Evolutionary conservation across 2,329 filamentous ascomycete genomes (phyloP), one percentile per base, ranked within the genome.

Genomic region (Neurospora crassa): DNA sequence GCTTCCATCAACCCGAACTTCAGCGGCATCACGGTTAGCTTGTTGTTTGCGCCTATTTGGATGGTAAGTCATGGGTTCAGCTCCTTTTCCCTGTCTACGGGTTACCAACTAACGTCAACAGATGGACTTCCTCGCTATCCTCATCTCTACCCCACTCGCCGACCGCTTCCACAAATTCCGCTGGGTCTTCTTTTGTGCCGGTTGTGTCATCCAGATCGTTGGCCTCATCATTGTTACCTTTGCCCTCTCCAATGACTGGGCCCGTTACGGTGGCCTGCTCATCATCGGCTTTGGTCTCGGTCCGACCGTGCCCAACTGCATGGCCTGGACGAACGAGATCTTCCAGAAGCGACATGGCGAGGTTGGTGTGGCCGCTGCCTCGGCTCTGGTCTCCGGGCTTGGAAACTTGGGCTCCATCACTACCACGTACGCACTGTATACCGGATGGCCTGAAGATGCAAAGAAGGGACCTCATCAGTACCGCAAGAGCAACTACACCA

Each of bases 11-110:
- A 94, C 78, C 88, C 92, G 0, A 82, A 82, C 0, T 89, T 96
- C 72, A 92, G 88, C 2, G 89, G 89, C 37, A 87, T 97, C 40
- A 85, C 92, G 74, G 86, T 97, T 73, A 95, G 92, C 82, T 82
- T 97, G 77, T 85, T 97, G 40, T 94, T 94, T 78, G 93, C 94
- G 1, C 94, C 94, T 0, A 97, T 97, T 78, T 97, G 94, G 94
- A 91, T 97, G 75, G 91, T 92, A 82, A 83, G 90, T 45, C 43
- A 45, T 8, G 4, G 43, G 43, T 45, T 20, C 43, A 12, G 10
- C 41, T 2, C 73, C 41, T 42, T 41, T 12, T 42, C 11, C 3
- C 63, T 45, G 70, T 76, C 68, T 40, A 18, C n/a, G 18, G 24
- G 18, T 37, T 69, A 41, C 72, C 74, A 59, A 75, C 70, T 71